phyloP scores from a whole-genome alignment of 257 asterid genomes.

The Rubia yunnanensis region DNA sequence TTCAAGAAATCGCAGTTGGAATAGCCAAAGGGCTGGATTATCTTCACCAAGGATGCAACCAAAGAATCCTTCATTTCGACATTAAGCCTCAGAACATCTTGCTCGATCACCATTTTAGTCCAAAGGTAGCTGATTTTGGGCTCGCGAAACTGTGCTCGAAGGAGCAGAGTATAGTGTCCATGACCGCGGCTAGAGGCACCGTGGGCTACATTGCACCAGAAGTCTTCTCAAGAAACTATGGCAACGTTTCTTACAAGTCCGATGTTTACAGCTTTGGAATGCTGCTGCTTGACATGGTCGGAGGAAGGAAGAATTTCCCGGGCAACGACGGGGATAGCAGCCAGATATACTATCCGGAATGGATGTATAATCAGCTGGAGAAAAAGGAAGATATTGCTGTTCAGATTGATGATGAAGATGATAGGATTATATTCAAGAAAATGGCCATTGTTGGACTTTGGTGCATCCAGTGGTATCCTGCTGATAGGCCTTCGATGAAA shows the following conservation, averaged over 20 bases:
- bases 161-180: slow-evolving; percentile 47
- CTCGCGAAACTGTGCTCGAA: slow-evolving; percentile 59
- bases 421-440: slow-evolving; percentile 40
- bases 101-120: slow-evolving; percentile 50
- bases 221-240: slow-evolving; percentile 69
- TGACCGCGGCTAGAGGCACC: slow-evolving; percentile 74
- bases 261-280: slow-evolving; percentile 69
- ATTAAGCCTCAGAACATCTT: slow-evolving; percentile 62
- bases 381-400: slow-evolving; percentile 48
- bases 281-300: slow-evolving; percentile 64
- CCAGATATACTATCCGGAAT: slow-evolving; percentile 56
- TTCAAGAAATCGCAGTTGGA: slow-evolving; percentile 39
- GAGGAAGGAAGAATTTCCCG: slow-evolving; percentile 38
- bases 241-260: slow-evolving; percentile 57
- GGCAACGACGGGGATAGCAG: slow-evolving; percentile 24
- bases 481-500: slow-evolving; percentile 61
- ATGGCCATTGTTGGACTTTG: slow-evolving; percentile 65
- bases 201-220: slow-evolving; percentile 75
- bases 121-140: slow-evolving; percentile 72
- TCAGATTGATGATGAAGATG: slow-evolving; percentile 41
- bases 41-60: slow-evolving; percentile 73
- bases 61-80: slow-evolving; percentile 63
- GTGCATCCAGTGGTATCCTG: slow-evolving; percentile 84
- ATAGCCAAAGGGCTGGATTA: slow-evolving; percentile 60
- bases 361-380: slow-evolving; percentile 70